phyloP scores from a whole-genome alignment of 768 basidiomycete species.

The Mycena polygramma region DNA sequence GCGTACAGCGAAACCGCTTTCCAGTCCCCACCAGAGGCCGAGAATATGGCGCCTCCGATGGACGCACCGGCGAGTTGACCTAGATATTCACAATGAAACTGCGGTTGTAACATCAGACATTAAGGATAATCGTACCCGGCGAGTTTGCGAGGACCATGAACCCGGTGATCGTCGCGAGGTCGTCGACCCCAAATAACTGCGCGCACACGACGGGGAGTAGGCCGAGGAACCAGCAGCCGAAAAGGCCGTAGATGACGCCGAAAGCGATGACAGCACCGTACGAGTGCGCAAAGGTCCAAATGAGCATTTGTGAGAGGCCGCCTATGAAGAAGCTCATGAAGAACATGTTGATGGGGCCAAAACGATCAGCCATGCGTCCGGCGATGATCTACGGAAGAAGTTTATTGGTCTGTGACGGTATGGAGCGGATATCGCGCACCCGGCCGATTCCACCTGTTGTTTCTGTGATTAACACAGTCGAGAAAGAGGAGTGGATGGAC shows the following conservation, averaged over 20 bases:
- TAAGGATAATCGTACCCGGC: conserved; percentile 32
- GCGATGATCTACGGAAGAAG: conserved; percentile 43
- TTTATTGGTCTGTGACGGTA: no score
- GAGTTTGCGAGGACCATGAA: conserved; percentile 43
- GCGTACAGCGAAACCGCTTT: conserved; percentile 45
- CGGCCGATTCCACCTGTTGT: conserved; percentile 40
- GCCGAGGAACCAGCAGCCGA: conserved; percentile 52
- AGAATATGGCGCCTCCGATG: conserved; percentile 47
- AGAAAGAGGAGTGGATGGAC: neutral
- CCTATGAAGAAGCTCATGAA: conserved; percentile 50
- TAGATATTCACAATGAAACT: neutral
- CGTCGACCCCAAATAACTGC: conserved; percentile 41
- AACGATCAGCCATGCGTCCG: conserved; percentile 52
- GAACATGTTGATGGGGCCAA: conserved; percentile 57
- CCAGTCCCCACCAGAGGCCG: conserved; percentile 48
- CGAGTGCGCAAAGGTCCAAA: conserved; percentile 53
- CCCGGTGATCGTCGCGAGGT: conserved; percentile 42
- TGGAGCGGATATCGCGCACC: conserved; percentile 27
- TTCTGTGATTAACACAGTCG: neutral
- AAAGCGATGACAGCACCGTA: conserved; percentile 49
- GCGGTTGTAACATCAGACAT: neutral
- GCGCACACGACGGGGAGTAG: conserved; percentile 49
- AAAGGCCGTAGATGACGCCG: conserved; percentile 49
- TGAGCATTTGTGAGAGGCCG: conserved; percentile 51
- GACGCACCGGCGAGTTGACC: conserved; percentile 50